A percentile compares a stretch with the other conserved stretches of the same genome.
These are phyloP conservation scores for Penicillium goetzii DNA, from an alignment of 495 filamentous ascomycete species.

Conservation along the genomic window DNA sequence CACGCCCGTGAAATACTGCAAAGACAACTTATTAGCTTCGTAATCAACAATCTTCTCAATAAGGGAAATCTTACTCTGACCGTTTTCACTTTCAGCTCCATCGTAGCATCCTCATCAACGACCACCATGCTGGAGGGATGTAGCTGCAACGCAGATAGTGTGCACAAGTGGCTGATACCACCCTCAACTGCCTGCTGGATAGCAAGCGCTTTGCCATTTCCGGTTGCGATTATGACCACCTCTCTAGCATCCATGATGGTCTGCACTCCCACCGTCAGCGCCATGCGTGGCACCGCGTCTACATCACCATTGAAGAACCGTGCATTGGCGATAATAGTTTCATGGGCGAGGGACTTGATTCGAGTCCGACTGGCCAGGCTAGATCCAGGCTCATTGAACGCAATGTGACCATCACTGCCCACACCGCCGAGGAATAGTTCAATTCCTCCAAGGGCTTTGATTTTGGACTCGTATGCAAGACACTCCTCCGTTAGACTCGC, in stretches of 20 bases:
- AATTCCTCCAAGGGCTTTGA: conserved; percentile 8
- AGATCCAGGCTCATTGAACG: conserved; percentile 8
- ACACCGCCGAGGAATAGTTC: conserved; percentile 7
- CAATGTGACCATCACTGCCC: conserved; percentile 3
- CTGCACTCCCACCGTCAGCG: conserved; percentile 2
- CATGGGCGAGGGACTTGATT: conserved; percentile 6
- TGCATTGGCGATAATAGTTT: conserved; percentile 2
- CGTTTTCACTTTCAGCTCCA: conserved; percentile 4
- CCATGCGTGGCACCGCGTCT: conserved; percentile 6
- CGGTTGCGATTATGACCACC: conserved; percentile 5
- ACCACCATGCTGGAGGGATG: conserved; percentile 7
- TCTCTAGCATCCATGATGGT: conserved; percentile 8
- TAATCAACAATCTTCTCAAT: not conserved
- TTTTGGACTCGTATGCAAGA: conserved; percentile 2
- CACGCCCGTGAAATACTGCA: conserved; percentile 5
- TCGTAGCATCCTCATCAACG: conserved; percentile 6
- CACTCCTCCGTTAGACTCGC: conserved; percentile 3
- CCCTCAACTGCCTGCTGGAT: conserved; percentile 6
- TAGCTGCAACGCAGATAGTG: conserved; percentile 3
- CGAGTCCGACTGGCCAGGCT: conserved; percentile 6
- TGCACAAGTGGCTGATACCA: not conserved
- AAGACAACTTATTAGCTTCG: not conserved
- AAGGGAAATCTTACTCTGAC: not conserved
- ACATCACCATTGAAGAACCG: conserved; percentile 1
- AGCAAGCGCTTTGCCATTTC: not conserved